Conservation (phyloP, 2,329 filamentous ascomycete species). For the Cytospora piceicola region DNA sequence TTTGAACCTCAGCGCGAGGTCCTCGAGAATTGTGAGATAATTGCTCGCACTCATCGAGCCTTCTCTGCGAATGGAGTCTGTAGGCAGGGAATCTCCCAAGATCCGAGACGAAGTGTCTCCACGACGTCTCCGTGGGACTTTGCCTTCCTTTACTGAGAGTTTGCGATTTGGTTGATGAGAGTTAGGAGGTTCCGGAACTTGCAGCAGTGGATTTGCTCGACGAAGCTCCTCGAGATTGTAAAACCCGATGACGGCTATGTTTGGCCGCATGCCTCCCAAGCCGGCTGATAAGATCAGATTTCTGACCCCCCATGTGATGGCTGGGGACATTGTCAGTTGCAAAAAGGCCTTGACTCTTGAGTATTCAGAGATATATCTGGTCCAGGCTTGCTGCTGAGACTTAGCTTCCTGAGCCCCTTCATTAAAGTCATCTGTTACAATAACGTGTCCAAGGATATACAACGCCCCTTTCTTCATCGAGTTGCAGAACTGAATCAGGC, state of each 20-base stretch:
- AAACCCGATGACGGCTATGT: conserved; percentile 81
- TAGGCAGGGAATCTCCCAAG: conserved; percentile 65
- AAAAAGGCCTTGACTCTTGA: conserved; percentile 89
- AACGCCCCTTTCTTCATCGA: conserved; percentile 85
- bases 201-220: conserved; percentile 15
- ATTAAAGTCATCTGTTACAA: conserved; percentile 82
- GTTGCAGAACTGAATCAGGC: conserved; percentile 89
- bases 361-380: conserved; percentile 80
- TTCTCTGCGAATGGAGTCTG: conserved; percentile 70
- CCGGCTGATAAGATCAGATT: conserved; percentile 83
- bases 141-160: background rate
- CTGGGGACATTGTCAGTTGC: conserved; percentile 81
- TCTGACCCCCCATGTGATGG: conserved; percentile 81
- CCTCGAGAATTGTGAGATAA: conserved; percentile 83
- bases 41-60: conserved; percentile 69
- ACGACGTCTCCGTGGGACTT: conserved; percentile 43
- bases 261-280: conserved; percentile 84
- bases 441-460: conserved; percentile 85
- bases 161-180: conserved; percentile 2
- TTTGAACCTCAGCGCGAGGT: conserved; percentile 75
- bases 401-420: conserved; percentile 79
- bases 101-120: conserved; percentile 60
- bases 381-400: conserved; percentile 80
- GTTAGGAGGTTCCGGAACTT: background rate
- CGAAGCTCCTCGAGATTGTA: conserved; percentile 80